Percentiles rank a stretch among this genome's conserved stretches.
These are phyloP conservation scores for Podila verticillata DNA, from an alignment of 192 early-diverging fungal genomes.

Conservation along the genomic window DNA sequence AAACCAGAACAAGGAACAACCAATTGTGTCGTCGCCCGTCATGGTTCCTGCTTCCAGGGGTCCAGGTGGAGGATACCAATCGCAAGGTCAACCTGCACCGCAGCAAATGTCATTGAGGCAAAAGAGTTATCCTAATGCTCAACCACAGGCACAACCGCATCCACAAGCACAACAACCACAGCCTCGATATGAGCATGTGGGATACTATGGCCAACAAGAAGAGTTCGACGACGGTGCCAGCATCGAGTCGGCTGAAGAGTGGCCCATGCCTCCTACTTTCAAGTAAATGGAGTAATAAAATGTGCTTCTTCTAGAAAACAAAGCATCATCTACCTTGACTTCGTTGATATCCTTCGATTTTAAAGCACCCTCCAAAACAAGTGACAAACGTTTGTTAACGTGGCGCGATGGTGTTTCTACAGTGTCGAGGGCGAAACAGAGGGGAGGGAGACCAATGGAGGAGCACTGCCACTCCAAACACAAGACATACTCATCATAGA, in stretches of 20 bases:
- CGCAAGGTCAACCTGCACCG: background rate
- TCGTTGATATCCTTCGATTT: background rate
- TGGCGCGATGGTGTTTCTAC: no score
- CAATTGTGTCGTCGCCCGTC: background rate
- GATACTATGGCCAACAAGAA: background rate
- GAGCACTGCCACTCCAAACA: no score
- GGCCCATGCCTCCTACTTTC: conserved; percentile 35
- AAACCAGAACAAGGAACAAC: background rate
- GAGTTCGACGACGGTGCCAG: conserved; percentile 16
- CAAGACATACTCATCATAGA: no score
- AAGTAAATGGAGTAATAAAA: conserved; percentile 19
- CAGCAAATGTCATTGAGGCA: background rate
- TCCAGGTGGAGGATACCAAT: conserved; percentile 29
- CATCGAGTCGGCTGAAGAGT: conserved; percentile 15
- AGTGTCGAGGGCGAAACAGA: no score
- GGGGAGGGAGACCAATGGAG: no score
- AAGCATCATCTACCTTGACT: no score
- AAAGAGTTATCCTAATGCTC: background rate
- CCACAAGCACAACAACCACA: background rate
- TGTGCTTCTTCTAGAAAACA: background rate
- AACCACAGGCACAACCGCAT: background rate
- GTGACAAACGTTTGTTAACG: no score
- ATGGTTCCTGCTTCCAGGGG: conserved; percentile 13
- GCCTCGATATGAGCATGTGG: background rate
- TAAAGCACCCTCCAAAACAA: background rate